These are phyloP conservation scores for Entomophthora muscae DNA, from an alignment of 371 early-diverging fungal genomes.

Conservation along the genomic window DNA sequence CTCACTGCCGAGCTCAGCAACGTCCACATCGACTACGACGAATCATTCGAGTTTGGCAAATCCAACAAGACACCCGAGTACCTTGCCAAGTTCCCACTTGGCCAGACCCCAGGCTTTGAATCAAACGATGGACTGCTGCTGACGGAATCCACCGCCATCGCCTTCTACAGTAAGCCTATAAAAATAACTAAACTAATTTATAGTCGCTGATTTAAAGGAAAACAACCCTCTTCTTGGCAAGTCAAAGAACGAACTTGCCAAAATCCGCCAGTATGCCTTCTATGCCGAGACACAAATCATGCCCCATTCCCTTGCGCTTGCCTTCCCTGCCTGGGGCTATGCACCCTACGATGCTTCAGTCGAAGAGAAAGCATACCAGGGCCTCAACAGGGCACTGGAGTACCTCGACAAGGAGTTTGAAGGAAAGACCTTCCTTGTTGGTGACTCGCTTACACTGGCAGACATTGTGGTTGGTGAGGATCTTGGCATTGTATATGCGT, in stretches of 20 bases:
- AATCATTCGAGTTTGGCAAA: not conserved
- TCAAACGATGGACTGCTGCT: slow-evolving; percentile 39
- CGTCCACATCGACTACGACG: not conserved
- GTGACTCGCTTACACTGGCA: slow-evolving; percentile 74
- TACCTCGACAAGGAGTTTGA: slow-evolving; percentile 53
- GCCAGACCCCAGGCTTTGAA: slow-evolving; percentile 53
- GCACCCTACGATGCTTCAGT: slow-evolving; percentile 42
- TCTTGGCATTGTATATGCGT: slow-evolving; percentile 37
- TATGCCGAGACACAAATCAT: slow-evolving; percentile 45
- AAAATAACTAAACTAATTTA: not conserved
- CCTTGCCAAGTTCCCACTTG: too few relatives aligned
- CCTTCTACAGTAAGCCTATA: slow-evolving; percentile 54
- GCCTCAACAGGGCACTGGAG: slow-evolving; percentile 34
- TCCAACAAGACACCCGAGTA: not conserved
- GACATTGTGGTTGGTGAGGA: slow-evolving; percentile 54
- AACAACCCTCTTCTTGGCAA: slow-evolving; percentile 42
- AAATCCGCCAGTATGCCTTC: slow-evolving; percentile 59
- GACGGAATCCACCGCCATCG: slow-evolving; percentile 68
- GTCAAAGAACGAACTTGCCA: slow-evolving; percentile 45
- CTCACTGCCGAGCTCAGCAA: not conserved
- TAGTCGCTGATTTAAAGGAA: slow-evolving; percentile 38
- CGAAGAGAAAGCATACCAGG: slow-evolving; percentile 44
- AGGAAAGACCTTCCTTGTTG: slow-evolving; percentile 77
- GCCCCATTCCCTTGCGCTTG: slow-evolving; percentile 27
- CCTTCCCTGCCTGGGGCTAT: slow-evolving; percentile 48